Evolutionary conservation across 2,329 filamentous ascomycete species (phyloP), one percentile per base, ranked within the genome.

Genomic region (Sporothrix globosa): DNA sequence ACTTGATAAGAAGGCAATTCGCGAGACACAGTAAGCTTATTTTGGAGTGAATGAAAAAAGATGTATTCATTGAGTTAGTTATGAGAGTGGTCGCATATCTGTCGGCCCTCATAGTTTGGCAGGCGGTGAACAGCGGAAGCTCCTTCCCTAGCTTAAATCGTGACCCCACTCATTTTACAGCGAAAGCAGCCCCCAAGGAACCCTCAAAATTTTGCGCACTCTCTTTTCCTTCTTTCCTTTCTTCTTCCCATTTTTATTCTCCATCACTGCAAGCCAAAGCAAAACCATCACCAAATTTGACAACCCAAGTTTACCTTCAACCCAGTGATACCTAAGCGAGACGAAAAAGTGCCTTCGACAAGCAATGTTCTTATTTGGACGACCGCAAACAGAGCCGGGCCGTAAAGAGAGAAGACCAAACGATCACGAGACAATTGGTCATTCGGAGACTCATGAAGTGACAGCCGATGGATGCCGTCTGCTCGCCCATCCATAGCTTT

Each of bases 51-150:
- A 34, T 34, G 30, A 30, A 30, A 9, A 7, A 34, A 34, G 7
- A 34, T 6, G 34, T 34, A 44, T 44, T 44, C 41, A 3, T 14
- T 14, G 41, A 17, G 11, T 9, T 44, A 13, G 4, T 17, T 44
- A 4, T 44, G 41, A 5, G 41, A 39, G 58, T 11, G 4, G 10
- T 44, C 4, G 34, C 34, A 34, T 34, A 9, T 5, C 34, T 34
- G 34, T 34, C 5, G 34, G 34, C 34, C 34, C 4, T 34, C 34
- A 6, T 3, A 21, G 3, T n/a, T 65, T 11, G 61, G 61, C 61
- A 50, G 61, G 61, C 61, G 61, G 61, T 65, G 61, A 65, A 46
- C 5, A 5, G 11, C 34, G 58, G 34, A 24, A 44, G 39, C 58
- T 61, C 39, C 41, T n/a, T 34, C 27, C 30, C 10, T 39, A 46